phyloP scores from a whole-genome alignment of 106 monocot species.

The Platanthera guangdongensis region DNA sequence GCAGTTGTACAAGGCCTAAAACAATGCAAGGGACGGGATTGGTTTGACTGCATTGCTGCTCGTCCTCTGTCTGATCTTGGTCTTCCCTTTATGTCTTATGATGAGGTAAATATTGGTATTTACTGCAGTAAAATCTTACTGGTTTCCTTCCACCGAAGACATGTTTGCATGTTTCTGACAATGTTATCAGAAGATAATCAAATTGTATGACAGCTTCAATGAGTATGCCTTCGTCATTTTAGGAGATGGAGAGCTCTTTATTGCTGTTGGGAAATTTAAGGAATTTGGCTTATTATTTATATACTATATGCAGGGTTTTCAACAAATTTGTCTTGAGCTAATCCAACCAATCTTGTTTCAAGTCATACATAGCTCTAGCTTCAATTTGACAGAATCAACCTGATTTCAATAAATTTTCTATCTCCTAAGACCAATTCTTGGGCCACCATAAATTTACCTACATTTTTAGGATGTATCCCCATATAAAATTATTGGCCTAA shows the following conservation, averaged over 20 bases:
- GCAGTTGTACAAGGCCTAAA: conserved; percentile 73
- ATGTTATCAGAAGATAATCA: not conserved
- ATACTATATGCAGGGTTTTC: no score
- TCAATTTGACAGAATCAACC: no score
- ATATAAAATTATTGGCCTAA: no score
- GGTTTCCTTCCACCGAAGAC: not conserved
- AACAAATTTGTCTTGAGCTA: no score
- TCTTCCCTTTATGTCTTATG: conserved; percentile 83
- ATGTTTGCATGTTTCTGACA: not conserved
- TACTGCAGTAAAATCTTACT: not conserved
- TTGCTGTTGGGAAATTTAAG: not conserved
- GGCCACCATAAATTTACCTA: no score
- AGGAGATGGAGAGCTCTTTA: not conserved
- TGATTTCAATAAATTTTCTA: no score
- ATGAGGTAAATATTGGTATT: conserved; percentile 45
- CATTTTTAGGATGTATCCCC: no score
- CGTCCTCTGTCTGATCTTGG: conserved; percentile 69
- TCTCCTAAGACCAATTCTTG: no score
- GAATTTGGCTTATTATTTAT: not conserved
- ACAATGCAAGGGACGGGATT: conserved; percentile 76
- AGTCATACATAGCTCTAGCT: no score
- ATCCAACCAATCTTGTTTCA: no score
- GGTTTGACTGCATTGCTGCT: conserved; percentile 83
- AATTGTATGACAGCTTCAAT: not conserved
- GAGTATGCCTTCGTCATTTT: not conserved